These are phyloP conservation scores for Fraxinus albicans DNA, from an alignment of 305 asterid genomes.

Conservation along the genomic window DNA sequence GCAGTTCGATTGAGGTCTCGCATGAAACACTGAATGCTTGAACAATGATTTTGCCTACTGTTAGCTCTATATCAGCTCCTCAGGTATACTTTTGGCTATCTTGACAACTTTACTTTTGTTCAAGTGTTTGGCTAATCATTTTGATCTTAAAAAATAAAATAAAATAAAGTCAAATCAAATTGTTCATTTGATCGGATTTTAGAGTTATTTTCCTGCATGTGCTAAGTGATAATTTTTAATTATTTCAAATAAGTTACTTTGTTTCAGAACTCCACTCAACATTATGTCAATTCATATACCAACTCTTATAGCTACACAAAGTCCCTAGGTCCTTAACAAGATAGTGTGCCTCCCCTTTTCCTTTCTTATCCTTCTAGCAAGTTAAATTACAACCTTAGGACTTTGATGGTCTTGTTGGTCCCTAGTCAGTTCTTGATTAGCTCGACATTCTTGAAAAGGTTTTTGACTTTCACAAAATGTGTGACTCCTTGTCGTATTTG, in stretches of 20 bases:
- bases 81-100: not conserved
- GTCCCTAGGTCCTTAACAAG: not conserved
- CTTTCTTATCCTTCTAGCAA: not conserved
- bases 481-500: not conserved
- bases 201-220: not conserved
- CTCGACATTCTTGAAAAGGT: not conserved
- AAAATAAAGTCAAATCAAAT: not conserved
- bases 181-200: not conserved
- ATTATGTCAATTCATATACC: not conserved
- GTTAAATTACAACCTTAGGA: not conserved
- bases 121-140: not conserved
- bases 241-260: not conserved
- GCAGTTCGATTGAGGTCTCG: not conserved
- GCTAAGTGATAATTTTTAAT: not conserved
- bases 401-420: not conserved
- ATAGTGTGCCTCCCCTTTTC: not conserved
- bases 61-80: not conserved
- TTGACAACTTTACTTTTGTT: not conserved
- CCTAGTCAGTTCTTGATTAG: not conserved
- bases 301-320: not conserved
- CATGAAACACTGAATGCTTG: not conserved
- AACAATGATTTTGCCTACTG: not conserved
- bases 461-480: not conserved
- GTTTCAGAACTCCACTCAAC: not conserved
- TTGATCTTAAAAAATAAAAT: not conserved